A percentile compares a stretch with the other conserved stretches of the same genome.
Conservation (phyloP, 106 monocot genomes). For the Acorus gramineus region DNA sequence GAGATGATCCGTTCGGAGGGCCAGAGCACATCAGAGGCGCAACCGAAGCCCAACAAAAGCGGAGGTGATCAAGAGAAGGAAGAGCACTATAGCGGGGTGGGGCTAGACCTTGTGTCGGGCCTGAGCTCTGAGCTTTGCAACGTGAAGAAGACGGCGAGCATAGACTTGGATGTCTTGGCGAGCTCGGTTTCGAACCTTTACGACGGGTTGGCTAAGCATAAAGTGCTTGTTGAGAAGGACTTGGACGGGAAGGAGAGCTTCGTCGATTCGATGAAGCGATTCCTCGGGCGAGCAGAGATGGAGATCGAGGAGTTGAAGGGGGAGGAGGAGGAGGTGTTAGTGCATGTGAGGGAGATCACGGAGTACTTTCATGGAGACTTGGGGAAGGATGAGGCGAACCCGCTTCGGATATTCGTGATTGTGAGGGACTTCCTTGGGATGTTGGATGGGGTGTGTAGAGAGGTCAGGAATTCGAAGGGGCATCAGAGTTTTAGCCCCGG, state of each 20-base stretch:
- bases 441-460: constrained; percentile 13
- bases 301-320: constrained; percentile 4
- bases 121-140: constrained; percentile 68
- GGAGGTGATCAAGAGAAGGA: constrained; percentile 22
- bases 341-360: constrained; percentile 5
- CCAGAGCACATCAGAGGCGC: constrained; percentile 8
- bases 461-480: neutral
- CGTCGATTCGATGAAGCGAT: constrained; percentile 1
- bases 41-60: neutral
- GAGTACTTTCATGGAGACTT: constrained; percentile 17
- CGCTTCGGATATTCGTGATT: constrained; percentile 14
- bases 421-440: constrained; percentile 11
- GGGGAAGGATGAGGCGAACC: constrained; percentile 16
- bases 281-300: constrained; percentile 5
- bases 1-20: constrained; percentile 61
- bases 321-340: constrained; percentile 4
- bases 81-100: constrained; percentile 20
- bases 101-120: constrained; percentile 54
- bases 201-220: constrained; percentile 39
- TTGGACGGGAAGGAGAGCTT: constrained; percentile 11
- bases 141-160: constrained; percentile 68
- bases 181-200: constrained; percentile 58
- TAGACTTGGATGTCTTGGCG: constrained; percentile 55
- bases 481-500: too few relatives aligned
- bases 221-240: constrained; percentile 27